These are phyloP conservation scores for Actinomucor elegans DNA, from an alignment of 371 early-diverging fungal species.

Conservation along the genomic window DNA sequence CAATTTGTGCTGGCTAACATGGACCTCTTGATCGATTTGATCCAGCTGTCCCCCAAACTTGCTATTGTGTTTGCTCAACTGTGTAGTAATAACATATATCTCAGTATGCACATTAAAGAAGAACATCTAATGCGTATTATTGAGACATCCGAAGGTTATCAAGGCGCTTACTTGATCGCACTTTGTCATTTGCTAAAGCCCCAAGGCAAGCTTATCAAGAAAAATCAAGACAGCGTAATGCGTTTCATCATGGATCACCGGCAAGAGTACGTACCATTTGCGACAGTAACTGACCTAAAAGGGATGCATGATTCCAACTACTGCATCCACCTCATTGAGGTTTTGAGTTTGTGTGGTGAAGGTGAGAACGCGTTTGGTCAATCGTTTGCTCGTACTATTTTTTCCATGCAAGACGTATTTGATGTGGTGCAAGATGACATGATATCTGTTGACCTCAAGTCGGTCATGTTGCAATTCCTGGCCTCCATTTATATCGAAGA, in stretches of 20 bases:
- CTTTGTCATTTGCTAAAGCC: constrained; percentile 42
- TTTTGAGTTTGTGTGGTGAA: constrained; percentile 50
- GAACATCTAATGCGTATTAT: constrained; percentile 44
- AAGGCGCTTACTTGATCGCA: constrained; percentile 39
- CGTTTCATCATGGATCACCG: constrained; percentile 46
- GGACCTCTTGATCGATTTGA: constrained; percentile 45
- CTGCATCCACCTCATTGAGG: constrained; percentile 37
- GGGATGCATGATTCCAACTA: constrained; percentile 32
- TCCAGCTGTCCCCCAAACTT: constrained; percentile 15
- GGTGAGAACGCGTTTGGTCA: constrained; percentile 54
- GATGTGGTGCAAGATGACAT: constrained; percentile 10
- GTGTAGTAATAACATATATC: constrained; percentile 35
- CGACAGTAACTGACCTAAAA: constrained; percentile 3
- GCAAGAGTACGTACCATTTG: constrained; percentile 37
- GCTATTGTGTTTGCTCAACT: constrained; percentile 21
- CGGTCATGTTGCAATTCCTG: constrained; percentile 28
- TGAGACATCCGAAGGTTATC: constrained; percentile 34
- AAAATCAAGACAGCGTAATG: constrained; percentile 46
- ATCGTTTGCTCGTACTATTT: constrained; percentile 43
- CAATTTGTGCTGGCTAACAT: constrained; percentile 37
- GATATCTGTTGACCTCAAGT: constrained; percentile 16
- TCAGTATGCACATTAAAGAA: constrained; percentile 41
- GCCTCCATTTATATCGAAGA: constrained; percentile 41
- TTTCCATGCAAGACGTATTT: constrained; percentile 29
- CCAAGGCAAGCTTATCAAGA: constrained; percentile 46